Evolutionary conservation across 495 filamentous ascomycete species (phyloP).

Genomic region (Durotheca rogersii): DNA sequence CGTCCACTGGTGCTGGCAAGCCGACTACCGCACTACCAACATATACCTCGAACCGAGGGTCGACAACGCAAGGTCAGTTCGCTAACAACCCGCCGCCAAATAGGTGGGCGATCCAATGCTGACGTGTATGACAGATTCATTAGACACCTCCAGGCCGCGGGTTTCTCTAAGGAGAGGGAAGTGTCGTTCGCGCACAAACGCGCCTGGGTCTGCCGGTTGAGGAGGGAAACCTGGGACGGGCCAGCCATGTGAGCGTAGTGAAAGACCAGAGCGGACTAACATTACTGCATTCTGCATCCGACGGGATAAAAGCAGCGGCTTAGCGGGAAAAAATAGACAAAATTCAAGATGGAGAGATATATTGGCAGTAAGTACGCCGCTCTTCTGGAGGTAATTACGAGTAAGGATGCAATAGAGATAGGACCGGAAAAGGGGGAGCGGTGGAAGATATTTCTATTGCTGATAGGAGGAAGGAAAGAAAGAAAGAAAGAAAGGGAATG

Average conservation of each 20-base stretch:
- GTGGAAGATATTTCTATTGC: too few relatives aligned
- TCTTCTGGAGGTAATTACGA: too few relatives aligned
- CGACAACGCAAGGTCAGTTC: constrained; percentile 81
- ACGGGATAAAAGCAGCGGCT: too few relatives aligned
- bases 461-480: too few relatives aligned
- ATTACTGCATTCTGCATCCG: constrained; percentile 15
- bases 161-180: constrained; percentile 88
- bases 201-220: constrained; percentile 79
- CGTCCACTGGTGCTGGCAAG: constrained; percentile 78
- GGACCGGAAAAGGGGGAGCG: too few relatives aligned
- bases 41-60: constrained; percentile 87
- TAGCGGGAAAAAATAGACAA: too few relatives aligned
- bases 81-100: neutral
- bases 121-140: constrained; percentile 64
- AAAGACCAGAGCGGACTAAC: constrained; percentile 2
- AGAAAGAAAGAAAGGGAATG: too few relatives aligned
- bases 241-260: constrained; percentile 64
- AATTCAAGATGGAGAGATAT: too few relatives aligned
- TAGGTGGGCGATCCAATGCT: constrained; percentile 5
- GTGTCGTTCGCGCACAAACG: constrained; percentile 92
- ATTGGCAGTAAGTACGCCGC: too few relatives aligned
- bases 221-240: constrained; percentile 78
- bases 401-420: too few relatives aligned
- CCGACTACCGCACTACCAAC: constrained; percentile 78
- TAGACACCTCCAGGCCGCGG: constrained; percentile 67